Evolutionary conservation across 495 filamentous ascomycete genomes (phyloP), one percentile per base, ranked within the genome.

Genomic region (Annulohypoxylon maeteangense): DNA sequence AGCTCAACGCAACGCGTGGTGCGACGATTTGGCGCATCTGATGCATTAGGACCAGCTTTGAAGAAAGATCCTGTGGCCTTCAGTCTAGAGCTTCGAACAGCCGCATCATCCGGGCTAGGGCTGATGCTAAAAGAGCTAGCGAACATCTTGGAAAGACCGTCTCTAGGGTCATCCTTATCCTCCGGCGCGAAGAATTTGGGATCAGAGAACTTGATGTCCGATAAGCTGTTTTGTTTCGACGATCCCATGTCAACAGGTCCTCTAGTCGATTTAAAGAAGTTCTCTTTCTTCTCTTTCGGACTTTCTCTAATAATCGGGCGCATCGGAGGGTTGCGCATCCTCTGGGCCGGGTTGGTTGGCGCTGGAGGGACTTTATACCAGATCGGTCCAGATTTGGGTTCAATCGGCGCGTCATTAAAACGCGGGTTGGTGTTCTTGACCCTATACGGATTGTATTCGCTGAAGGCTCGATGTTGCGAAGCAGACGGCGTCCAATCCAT

Each of bases 401-500:
- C 79, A 50, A 78, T 78, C 7, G 86, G 84, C 6, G 80, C 78
- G 34, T 89, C 87, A 66, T 83, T 84, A 66, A 93, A 93, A 11
- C 87, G 84, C 32, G 84, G 80, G 31, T 78, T 78, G 44, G 65
- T 76, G 50, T 85, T 79, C 23, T 84, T 69, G 38, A 78, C 74
- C 68, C 81, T 76, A 77, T 80, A 61, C 72, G 79, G 59, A 79
- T 82, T 71, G 75, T 76, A 77, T 57, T 80, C 75, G 72, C 75
- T 84, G 72, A 84, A 84, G 61, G 86, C 81, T 50, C 83, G 81
- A 74, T 85, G 71, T 50, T 77, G 82, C 18, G 87, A 84, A 22
- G 79, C 76, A 10, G 89, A 89, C 2, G 93, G 93, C 20, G 90
- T 87, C 93, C 93, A 97, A 66, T 97, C 93, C 93, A 97, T 97